Conservation (phyloP, 2,329 filamentous ascomycete genomes). For the Cladosporium phlei region DNA sequence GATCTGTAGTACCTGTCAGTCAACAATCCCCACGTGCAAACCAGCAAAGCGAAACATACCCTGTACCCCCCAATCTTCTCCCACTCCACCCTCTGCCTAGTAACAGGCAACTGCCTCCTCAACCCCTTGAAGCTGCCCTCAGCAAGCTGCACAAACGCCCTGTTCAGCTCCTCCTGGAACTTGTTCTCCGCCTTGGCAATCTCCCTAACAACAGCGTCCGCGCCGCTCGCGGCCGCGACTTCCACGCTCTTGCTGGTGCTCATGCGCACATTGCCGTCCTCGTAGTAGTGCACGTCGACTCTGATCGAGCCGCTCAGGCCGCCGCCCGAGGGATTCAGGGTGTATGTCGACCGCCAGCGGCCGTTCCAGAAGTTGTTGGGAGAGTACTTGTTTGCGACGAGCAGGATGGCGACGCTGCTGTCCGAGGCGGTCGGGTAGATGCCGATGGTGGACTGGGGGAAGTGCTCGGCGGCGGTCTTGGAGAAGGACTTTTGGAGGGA, state of each 20-base stretch:
- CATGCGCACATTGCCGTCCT: constrained; percentile 94
- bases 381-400: constrained; percentile 95
- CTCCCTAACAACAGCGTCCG: constrained; percentile 67
- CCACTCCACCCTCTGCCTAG: constrained; percentile 98
- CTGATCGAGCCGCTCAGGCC: constrained; percentile 74
- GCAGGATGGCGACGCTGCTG: constrained; percentile 69
- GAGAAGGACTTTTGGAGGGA: constrained; percentile 74
- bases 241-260: constrained; percentile 74
- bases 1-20: constrained; percentile 25
- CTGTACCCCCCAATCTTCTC: constrained; percentile 94
- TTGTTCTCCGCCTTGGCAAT: constrained; percentile 78
- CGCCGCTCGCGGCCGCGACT: constrained; percentile 55
- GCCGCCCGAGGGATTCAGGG: constrained; percentile 60
- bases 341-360: constrained; percentile 87
- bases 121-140: constrained; percentile 94
- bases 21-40: not conserved
- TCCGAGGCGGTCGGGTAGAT: constrained; percentile 77
- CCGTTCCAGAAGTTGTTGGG: constrained; percentile 99
- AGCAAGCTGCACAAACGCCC: constrained; percentile 78
- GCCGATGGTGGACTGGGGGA: constrained; percentile 72
- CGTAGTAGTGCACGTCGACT: constrained; percentile 98
- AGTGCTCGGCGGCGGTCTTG: constrained; percentile 81
- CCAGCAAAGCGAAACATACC: constrained; percentile 45
- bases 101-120: constrained; percentile 88
- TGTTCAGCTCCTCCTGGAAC: constrained; percentile 94